Evolutionary conservation across 106 monocot genomes (phyloP), one percentile per base, ranked within the genome.

Genomic region (Dendrobium chrysotoxum): DNA sequence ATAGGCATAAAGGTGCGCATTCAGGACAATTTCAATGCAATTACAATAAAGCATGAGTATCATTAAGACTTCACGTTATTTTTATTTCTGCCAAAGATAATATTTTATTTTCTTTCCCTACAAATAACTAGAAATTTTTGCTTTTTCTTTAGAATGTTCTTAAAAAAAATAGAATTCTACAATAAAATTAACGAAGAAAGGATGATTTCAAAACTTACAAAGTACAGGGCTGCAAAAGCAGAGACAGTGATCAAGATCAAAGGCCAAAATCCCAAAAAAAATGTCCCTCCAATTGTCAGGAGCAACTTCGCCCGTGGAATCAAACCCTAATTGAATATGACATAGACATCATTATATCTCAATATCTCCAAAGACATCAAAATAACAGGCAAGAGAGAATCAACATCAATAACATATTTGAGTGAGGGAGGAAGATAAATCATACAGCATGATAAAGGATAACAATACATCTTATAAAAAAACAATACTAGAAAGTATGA

Each of bases 211-310:
- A 50, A 23, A 67, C 96, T 90, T 86, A 96, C 96, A 46, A 89
- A 53, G 87, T 96, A 94, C 3, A 94, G 80, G 79, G 88, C 83
- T 71, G 87, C 79, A 81, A 92, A 93, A 42, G 81, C 67, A 28
- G 78, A 84, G 70, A 90, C 20, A 0, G 90, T 88, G 30, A 92
- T 55, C 45, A 90, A 80, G 30, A 96, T 94, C 44, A 96, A 72
- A 82, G 96, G 92, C 90, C 93, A 90, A 82, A 96, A 94, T 54
- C 83, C 92, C 65, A 94, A 72, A 84, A 96, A 94, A 83, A 96
- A 94, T 53, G 93, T 92, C 40, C 90, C 90, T 68, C 96, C 93
- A 78, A 90, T 75, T 40, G 93, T 89, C 25, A 96, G 81, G 44
- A 96, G 90, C 78, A 96, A 73, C 81, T 89, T 96, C 57, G 92